Evolutionary conservation across 208 protist species (phyloP).

Genomic region (Wallacemonas sp.): DNA sequence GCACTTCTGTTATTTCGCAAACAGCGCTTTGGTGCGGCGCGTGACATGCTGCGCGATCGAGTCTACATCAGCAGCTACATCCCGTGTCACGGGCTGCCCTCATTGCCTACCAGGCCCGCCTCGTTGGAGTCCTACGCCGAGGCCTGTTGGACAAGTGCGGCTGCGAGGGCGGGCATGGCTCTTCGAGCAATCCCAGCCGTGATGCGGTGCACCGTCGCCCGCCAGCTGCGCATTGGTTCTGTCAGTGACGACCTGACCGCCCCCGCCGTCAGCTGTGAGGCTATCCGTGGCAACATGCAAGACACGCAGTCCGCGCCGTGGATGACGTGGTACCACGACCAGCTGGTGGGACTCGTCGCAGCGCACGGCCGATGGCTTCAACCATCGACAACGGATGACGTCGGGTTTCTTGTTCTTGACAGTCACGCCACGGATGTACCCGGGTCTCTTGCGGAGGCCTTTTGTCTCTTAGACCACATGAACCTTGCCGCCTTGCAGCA

Average conservation of each 20-base stretch:
- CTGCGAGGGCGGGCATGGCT: not conserved
- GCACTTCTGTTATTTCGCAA: conserved; percentile 56
- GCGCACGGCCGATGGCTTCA: not conserved
- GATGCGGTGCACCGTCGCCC: not conserved
- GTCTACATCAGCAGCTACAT: conserved; percentile 24
- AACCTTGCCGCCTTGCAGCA: conserved; percentile 48
- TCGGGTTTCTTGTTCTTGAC: not conserved
- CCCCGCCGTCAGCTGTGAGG: not conserved
- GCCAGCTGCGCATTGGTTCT: not conserved
- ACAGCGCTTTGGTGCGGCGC: conserved; percentile 31
- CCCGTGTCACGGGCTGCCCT: not conserved
- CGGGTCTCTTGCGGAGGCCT: conserved; percentile 42
- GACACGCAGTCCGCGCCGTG: not conserved
- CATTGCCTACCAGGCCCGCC: not conserved
- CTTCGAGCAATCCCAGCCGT: not conserved
- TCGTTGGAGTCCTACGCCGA: not conserved
- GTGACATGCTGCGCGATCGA: conserved; percentile 18
- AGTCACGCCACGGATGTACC: conserved; percentile 15
- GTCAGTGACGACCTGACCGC: not conserved
- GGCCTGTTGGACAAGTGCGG: not conserved
- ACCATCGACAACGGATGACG: not conserved
- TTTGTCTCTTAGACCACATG: conserved; percentile 65
- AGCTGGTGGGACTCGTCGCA: not conserved
- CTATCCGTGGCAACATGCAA: too few species aligned
- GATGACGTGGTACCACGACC: not conserved